Evolutionary conservation across 306 rosid genomes (phyloP).

Genomic region (Rosa lucieae): DNA sequence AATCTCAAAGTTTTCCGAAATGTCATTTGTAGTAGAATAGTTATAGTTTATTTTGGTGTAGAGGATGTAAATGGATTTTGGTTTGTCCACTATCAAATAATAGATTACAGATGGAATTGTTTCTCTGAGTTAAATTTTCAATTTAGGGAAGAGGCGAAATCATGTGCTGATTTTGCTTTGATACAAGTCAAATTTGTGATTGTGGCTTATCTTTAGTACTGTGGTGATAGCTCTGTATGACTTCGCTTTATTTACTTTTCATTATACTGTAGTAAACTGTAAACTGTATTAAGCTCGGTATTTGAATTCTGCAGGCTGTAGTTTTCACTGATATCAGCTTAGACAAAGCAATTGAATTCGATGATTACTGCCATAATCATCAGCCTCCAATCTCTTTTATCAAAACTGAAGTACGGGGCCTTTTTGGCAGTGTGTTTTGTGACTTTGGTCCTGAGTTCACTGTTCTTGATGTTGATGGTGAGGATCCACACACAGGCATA

Average conservation of each 20-base stretch:
- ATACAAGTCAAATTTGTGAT: not conserved
- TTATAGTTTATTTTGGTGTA: not conserved
- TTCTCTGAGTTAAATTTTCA: not conserved
- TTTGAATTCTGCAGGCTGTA: conserved; percentile 24
- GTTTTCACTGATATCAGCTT: conserved; percentile 30
- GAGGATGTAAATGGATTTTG: not conserved
- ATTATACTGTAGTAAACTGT: not conserved
- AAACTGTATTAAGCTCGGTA: not conserved
- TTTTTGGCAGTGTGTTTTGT: conserved; percentile 27
- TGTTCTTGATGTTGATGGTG: conserved; percentile 29
- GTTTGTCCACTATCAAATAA: not conserved
- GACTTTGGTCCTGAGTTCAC: conserved; percentile 32
- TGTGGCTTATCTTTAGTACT: not conserved
- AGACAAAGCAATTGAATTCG: conserved; percentile 27
- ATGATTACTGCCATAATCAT: conserved; percentile 29
- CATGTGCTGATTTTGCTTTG: not conserved
- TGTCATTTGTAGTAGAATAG: not conserved
- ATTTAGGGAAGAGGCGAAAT: not conserved
- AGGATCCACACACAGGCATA: conserved; percentile 31
- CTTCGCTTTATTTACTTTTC: not conserved
- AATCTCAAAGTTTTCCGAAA: not conserved
- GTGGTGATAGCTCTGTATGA: not conserved
- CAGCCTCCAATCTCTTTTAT: conserved; percentile 27
- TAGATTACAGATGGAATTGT: not conserved
- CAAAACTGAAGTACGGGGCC: conserved; percentile 22